These are phyloP conservation scores for Brassica incana DNA, from an alignment of 345 rosid genomes.

Conservation along the genomic window DNA sequence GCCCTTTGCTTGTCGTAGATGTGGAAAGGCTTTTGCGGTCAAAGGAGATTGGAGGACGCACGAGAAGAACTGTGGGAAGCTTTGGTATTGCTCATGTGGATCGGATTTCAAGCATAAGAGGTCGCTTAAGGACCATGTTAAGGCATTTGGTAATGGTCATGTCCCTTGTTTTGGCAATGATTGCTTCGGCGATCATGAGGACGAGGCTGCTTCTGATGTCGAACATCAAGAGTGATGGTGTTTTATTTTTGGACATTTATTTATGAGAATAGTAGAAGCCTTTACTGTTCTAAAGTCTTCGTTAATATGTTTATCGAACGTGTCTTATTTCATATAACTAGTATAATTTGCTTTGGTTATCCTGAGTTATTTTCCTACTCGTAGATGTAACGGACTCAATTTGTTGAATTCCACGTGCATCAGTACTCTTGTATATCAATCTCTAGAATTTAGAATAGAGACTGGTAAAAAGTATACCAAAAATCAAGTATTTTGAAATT, in stretches of 20 bases:
- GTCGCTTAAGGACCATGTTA: conserved; percentile 89
- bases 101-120: conserved; percentile 97
- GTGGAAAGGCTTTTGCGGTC: conserved; percentile 94
- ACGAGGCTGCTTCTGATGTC: conserved; percentile 72
- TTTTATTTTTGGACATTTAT: neutral
- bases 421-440: neutral
- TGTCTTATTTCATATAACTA: neutral
- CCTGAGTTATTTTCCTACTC: neutral
- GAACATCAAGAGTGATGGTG: conserved; percentile 50
- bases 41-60: conserved; percentile 99
- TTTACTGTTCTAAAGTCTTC: neutral
- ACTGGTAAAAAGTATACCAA: neutral
- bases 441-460: neutral
- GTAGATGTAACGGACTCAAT: neutral
- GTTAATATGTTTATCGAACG: neutral
- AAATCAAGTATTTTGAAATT: neutral
- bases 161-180: conserved; percentile 63
- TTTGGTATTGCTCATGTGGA: conserved; percentile 95
- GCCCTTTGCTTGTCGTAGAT: conserved; percentile 91
- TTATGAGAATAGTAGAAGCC: neutral
- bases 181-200: conserved; percentile 49
- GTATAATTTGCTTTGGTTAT: neutral
- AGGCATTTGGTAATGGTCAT: conserved; percentile 85
- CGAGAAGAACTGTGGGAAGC: conserved; percentile 96
- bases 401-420: neutral